Conservation (phyloP, 83 land plant genomes). For the Diphasiastrum complanatum region DNA sequence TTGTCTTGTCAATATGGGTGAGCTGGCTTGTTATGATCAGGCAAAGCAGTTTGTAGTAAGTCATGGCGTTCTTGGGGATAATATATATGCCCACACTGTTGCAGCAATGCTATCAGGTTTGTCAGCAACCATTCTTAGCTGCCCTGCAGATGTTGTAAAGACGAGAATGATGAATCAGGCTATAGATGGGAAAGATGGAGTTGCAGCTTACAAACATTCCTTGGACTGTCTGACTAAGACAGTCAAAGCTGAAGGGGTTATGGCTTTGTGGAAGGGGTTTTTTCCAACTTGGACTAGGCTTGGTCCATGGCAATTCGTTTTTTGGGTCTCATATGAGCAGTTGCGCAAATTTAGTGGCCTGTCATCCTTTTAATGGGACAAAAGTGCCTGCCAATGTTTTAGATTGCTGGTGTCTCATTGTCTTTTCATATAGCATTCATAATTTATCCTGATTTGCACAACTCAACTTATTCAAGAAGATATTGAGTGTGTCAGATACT, state of each 20-base stretch:
- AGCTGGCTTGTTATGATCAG: conserved; percentile 83
- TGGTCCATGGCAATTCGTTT: conserved; percentile 94
- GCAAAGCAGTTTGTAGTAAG: conserved; percentile 58
- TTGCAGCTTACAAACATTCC: conserved; percentile 42
- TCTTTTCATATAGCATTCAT: conserved; percentile 3
- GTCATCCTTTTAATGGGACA: conserved; percentile 47
- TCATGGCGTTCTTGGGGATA: conserved; percentile 43
- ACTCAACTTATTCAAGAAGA: too few species aligned
- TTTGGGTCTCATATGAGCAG: conserved; percentile 91
- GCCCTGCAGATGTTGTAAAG: conserved; percentile 93
- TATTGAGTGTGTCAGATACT: too few species aligned
- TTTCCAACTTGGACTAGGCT: conserved; percentile 91
- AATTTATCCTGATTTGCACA: neutral
- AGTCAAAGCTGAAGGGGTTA: conserved; percentile 65
- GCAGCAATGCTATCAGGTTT: conserved; percentile 83
- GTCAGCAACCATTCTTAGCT: conserved; percentile 72
- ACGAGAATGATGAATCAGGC: conserved; percentile 94
- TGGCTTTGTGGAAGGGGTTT: conserved; percentile 89
- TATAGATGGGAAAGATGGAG: conserved; percentile 16
- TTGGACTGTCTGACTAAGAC: conserved; percentile 76
- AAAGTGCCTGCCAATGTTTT: neutral
- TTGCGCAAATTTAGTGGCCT: conserved; percentile 54
- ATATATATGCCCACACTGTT: conserved; percentile 64
- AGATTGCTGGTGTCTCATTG: neutral
- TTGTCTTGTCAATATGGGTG: conserved; percentile 94